Conservation (phyloP, 257 asterid genomes). For the Henckelia pumila region DNA sequence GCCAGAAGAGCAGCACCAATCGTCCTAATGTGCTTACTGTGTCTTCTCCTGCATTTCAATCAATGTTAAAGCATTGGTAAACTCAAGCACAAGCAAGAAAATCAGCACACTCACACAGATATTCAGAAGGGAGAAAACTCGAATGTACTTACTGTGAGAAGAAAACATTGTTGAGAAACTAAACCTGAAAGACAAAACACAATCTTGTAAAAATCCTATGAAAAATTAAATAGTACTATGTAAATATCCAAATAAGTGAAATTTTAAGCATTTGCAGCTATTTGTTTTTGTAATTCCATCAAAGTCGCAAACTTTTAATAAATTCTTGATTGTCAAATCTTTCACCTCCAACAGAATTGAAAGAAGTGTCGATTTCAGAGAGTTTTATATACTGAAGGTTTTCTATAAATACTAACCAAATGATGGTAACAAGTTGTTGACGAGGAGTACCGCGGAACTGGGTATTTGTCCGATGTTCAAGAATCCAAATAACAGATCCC, state of each 20-base stretch:
- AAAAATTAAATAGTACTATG: slow-evolving; percentile 7
- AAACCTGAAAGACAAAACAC: slow-evolving; percentile 61
- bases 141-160: slow-evolving; percentile 70
- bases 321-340: background rate
- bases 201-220: slow-evolving; percentile 15
- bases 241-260: background rate
- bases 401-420: slow-evolving; percentile 53
- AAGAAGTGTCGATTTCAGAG: background rate
- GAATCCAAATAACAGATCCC: slow-evolving; percentile 92
- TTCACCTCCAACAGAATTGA: background rate
- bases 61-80: background rate
- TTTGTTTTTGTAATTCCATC: background rate
- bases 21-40: slow-evolving; percentile 92
- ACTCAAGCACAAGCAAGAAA: background rate
- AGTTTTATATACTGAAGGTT: background rate
- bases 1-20: slow-evolving; percentile 79
- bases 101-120: too few species aligned
- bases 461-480: slow-evolving; percentile 75
- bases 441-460: slow-evolving; percentile 95
- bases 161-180: slow-evolving; percentile 97
- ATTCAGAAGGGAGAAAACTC: background rate
- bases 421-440: slow-evolving; percentile 67
- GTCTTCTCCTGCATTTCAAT: slow-evolving; percentile 63
- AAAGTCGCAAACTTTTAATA: background rate
- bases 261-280: background rate